Evolutionary conservation across 2,329 filamentous ascomycete genomes (phyloP).

Genomic region (Paecilomyces dactylethromorphus): DNA sequence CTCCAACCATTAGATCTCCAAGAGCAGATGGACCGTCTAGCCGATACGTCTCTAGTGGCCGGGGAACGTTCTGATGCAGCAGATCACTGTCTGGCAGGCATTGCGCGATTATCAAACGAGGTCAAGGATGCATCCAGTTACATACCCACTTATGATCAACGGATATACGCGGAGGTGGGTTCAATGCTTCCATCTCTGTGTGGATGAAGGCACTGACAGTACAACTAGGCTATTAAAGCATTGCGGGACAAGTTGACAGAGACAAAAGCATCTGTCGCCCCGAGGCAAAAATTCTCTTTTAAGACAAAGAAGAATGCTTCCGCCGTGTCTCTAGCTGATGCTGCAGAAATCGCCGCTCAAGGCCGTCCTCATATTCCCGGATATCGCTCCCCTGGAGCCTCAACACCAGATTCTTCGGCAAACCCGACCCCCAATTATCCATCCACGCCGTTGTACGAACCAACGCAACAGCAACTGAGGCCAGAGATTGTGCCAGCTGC

Average conservation of each 20-base stretch:
- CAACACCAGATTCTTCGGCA: conserved; percentile 35
- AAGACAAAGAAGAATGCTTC: conserved; percentile 54
- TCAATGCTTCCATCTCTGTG: neutral
- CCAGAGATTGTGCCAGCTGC: conserved; percentile 31
- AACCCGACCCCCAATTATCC: conserved; percentile 28
- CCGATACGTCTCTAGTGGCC: conserved; percentile 54
- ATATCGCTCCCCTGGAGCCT: conserved; percentile 33
- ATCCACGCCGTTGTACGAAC: conserved; percentile 30
- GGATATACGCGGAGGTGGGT: conserved; percentile 70
- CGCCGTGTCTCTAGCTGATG: conserved; percentile 51
- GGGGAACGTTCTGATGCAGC: conserved; percentile 75
- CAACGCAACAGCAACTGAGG: conserved; percentile 26
- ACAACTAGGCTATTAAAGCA: conserved; percentile 65
- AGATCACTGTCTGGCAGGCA: conserved; percentile 71
- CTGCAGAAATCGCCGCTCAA: conserved; percentile 48
- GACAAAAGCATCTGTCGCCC: conserved; percentile 60
- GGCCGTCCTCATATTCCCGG: conserved; percentile 39
- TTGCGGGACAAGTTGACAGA: conserved; percentile 72
- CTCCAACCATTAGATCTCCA: conserved; percentile 56
- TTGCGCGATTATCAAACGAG: conserved; percentile 73
- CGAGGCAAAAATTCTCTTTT: conserved; percentile 79
- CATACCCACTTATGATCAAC: conserved; percentile 83
- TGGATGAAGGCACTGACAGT: neutral
- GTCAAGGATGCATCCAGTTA: conserved; percentile 77
- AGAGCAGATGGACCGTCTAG: conserved; percentile 65